phyloP scores from a whole-genome alignment of 768 basidiomycete genomes.

The Porpolomopsis calyptriformis region DNA sequence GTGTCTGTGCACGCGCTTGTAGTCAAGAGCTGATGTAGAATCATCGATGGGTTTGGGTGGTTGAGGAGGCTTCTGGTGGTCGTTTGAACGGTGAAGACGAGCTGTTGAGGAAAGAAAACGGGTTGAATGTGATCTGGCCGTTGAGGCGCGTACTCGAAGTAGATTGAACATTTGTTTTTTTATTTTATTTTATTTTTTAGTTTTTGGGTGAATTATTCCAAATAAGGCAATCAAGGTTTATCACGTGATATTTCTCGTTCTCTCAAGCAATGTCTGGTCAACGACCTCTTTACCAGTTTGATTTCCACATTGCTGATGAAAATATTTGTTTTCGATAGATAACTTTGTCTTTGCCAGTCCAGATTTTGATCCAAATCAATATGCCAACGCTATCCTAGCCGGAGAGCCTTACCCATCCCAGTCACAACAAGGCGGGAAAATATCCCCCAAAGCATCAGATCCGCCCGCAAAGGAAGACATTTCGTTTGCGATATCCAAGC shows the following conservation, averaged over 20 bases:
- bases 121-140: slow-evolving; percentile 13
- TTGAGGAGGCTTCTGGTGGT: slow-evolving; percentile 38
- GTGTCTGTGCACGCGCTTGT: slow-evolving; percentile 62
- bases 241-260: too few relatives aligned
- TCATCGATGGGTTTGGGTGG: slow-evolving; percentile 79
- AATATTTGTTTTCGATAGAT: too few relatives aligned
- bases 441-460: slow-evolving; percentile 32
- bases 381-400: slow-evolving; percentile 83
- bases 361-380: slow-evolving; percentile 79
- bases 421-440: slow-evolving; percentile 25
- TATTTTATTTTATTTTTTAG: too few relatives aligned
- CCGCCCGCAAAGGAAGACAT: slow-evolving; percentile 73
- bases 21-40: slow-evolving; percentile 91
- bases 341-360: slow-evolving; percentile 64
- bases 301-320: too few relatives aligned
- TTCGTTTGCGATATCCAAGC: slow-evolving; percentile 77
- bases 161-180: background rate
- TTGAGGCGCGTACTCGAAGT: background rate
- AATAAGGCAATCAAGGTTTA: too few relatives aligned
- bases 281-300: background rate
- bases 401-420: slow-evolving; percentile 58
- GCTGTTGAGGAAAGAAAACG: slow-evolving; percentile 32
- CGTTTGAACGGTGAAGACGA: slow-evolving; percentile 21
- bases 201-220: too few relatives aligned
- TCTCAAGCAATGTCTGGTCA: too few relatives aligned